phyloP scores from a whole-genome alignment of 768 basidiomycete genomes.

The Suillus cothurnatus region DNA sequence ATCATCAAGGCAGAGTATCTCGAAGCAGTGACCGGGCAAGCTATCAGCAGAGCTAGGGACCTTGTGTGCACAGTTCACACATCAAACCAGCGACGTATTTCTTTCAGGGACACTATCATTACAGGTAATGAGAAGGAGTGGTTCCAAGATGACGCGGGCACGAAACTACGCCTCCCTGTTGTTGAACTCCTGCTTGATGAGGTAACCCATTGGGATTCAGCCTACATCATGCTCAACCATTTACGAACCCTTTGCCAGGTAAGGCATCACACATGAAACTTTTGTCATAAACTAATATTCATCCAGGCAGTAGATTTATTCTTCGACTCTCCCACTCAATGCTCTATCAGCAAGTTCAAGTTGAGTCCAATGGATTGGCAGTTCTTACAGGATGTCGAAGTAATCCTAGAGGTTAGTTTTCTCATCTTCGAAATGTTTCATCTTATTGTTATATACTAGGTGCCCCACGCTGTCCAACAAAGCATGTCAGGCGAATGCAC shows the following conservation, averaged over 20 bases:
- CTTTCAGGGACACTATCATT: not conserved
- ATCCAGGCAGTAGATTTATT: too few species aligned
- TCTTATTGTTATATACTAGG: too few species aligned
- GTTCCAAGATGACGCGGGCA: not conserved
- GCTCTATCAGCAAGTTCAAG: too few species aligned
- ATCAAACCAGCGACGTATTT: not conserved
- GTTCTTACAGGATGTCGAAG: too few species aligned
- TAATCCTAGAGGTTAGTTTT: too few species aligned
- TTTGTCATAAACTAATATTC: not conserved
- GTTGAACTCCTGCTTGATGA: conserved; percentile 31
- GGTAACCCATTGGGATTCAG: conserved; percentile 40
- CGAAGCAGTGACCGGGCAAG: not conserved
- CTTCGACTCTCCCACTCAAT: too few species aligned
- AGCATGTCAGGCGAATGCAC: too few species aligned
- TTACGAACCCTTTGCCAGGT: conserved; percentile 8
- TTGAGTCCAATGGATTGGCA: too few species aligned
- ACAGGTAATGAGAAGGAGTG: too few species aligned
- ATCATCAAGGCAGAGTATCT: not conserved
- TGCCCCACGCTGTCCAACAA: too few species aligned
- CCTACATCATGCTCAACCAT: conserved; percentile 36
- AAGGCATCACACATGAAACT: not conserved
- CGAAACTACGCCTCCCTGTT: not conserved
- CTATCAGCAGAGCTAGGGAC: not conserved
- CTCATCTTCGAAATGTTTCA: too few species aligned
- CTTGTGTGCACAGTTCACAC: not conserved